A percentile compares a stretch with the other conserved stretches of the same genome.
Evolutionary conservation across 2,329 filamentous ascomycete genomes (phyloP).

Genomic region (Fusarium setosum): DNA sequence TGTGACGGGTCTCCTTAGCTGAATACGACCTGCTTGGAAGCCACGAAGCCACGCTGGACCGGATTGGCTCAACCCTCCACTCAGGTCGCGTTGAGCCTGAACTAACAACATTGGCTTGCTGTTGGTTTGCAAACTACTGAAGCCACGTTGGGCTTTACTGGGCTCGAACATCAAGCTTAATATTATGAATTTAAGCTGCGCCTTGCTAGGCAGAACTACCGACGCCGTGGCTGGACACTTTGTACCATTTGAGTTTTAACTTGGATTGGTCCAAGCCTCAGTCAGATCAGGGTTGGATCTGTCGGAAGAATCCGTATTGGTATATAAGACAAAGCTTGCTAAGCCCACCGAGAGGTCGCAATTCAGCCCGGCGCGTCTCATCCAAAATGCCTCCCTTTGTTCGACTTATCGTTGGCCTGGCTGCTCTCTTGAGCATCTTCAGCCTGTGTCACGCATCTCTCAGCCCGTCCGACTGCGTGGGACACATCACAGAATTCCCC

Average conservation of each 20-base stretch:
- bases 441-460: background rate
- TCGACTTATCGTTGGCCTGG: background rate
- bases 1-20: background rate
- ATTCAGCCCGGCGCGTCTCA: background rate
- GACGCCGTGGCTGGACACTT: background rate
- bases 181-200: background rate
- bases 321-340: background rate
- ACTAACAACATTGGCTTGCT: background rate
- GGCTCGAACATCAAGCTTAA: background rate
- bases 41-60: background rate
- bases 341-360: background rate
- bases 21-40: background rate
- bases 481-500: conserved; percentile 14
- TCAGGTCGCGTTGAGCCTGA: background rate
- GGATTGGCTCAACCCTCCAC: background rate
- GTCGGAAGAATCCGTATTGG: background rate
- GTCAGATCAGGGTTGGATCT: background rate
- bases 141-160: conserved; percentile 4
- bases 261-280: background rate
- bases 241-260: background rate
- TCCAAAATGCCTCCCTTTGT: conserved; percentile 7
- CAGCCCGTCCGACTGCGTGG: conserved; percentile 7
- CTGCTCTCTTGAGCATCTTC: background rate
- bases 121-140: background rate
- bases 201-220: conserved; percentile 1